Conservation (phyloP, 116 monocot species). For the Cymodocea nodosa region DNA sequence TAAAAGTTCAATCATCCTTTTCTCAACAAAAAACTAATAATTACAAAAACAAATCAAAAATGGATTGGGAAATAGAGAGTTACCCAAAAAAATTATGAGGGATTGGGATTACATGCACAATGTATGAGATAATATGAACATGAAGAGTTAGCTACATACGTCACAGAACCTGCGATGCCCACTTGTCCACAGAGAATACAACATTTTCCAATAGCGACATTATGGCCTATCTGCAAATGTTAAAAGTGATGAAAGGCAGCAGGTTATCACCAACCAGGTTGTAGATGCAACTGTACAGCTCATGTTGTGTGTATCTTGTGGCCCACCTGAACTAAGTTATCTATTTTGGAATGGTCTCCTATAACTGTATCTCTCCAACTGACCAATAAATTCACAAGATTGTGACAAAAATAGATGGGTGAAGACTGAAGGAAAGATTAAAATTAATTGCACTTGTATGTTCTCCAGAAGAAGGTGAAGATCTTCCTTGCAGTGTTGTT, state of each 20-base stretch:
- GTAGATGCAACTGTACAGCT: neutral
- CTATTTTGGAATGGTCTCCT: slow-evolving; percentile 83
- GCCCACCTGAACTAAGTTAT: slow-evolving; percentile 85
- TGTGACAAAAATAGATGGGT: neutral
- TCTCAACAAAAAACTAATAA: neutral
- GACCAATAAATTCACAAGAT: slow-evolving; percentile 3
- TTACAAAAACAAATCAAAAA: neutral
- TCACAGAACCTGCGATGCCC: slow-evolving; percentile 89
- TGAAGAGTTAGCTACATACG: slow-evolving; percentile 28
- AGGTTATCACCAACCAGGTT: neutral
- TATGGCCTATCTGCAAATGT: slow-evolving; percentile 76
- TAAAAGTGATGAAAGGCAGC: neutral
- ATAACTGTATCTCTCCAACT: slow-evolving; percentile 93
- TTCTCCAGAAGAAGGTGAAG: neutral
- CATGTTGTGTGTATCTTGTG: neutral
- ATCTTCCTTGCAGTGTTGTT: neutral
- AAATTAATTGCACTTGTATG: too few species aligned
- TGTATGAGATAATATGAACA: neutral
- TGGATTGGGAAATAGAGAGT: neutral
- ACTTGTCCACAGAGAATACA: slow-evolving; percentile 95
- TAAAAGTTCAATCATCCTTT: neutral
- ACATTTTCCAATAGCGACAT: slow-evolving; percentile 71
- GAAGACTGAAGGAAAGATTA: too few species aligned
- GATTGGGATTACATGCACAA: neutral
- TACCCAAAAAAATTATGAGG: too few species aligned